Evolutionary conservation across 2,329 filamentous ascomycete genomes (phyloP), one percentile per base, ranked within the genome.

Genomic region (Alternaria brassicae): DNA sequence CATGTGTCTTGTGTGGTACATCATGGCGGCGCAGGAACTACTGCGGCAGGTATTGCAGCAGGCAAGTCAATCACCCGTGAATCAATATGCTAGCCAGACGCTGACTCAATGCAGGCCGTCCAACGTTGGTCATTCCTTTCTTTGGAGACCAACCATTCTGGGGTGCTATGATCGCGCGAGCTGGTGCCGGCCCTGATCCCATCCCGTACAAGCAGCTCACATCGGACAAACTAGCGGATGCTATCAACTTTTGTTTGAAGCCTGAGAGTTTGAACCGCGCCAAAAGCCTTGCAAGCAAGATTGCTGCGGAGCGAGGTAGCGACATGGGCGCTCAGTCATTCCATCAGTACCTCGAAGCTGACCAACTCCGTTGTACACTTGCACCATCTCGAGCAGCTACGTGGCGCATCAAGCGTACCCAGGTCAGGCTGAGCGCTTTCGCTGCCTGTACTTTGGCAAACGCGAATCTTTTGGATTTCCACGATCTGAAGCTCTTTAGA

Each of bases 21-120:
- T 70, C 92, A 96, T 62, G 92, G 92, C 15, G 92, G 92, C 53
- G 92, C 92, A 3, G 92, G 92, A 12, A 96, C 92, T 3, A 93
- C 91, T 0, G 91, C 92, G 0, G 90, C 91, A 0, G 92, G 92
- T 6, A 34, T 47, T 6, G 44, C 44, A 12, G 44, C 44, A n/a
- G 44, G 44, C 21, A 9, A 47, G 28, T n/a, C 8, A 3, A 15
- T 3, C 12, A 30, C 19, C 28, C 32, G 13, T 12, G 5, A 7
- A 21, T 8, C 17, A 15, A 15, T 8, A 4, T 15, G 19, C 6
- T 5, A 2, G 6, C 10, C 3, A 32, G n/a, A 15, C 3, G 6
- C 27, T 47, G 3, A 32, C 89, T 95, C 60, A 85, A 88, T 17
- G 85, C 87, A 2, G 91, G 91, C n/a, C 88, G 88, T 42, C 91